Evolutionary conservation across 768 basidiomycete genomes (phyloP).

Genomic region (Rhizopogon salebrosus): DNA sequence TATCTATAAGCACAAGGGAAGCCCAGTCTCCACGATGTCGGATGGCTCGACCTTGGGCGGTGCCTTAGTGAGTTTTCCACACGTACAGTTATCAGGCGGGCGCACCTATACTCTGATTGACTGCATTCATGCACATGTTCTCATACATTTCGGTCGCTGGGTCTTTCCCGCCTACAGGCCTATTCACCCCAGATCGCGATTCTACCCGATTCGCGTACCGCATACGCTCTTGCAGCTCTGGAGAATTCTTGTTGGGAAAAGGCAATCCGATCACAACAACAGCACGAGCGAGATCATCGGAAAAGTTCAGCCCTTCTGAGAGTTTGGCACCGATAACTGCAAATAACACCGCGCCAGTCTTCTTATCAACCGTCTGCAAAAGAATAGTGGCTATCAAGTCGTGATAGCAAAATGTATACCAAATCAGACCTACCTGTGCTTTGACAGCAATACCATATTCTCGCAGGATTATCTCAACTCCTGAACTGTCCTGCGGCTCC

Average conservation of each 20-base stretch:
- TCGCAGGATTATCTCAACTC: slow-evolving; percentile 70
- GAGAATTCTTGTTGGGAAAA: slow-evolving; percentile 87
- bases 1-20: slow-evolving; percentile 81
- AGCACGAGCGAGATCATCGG: slow-evolving; percentile 77
- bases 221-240: slow-evolving; percentile 89
- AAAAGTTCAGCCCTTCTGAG: slow-evolving; percentile 85
- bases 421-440: neutral
- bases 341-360: slow-evolving; percentile 73
- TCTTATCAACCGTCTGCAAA: slow-evolving; percentile 22
- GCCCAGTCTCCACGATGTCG: slow-evolving; percentile 92
- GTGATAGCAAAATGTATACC: slow-evolving; percentile 7
- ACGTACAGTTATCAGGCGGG: neutral
- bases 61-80: neutral
- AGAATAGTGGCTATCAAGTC: slow-evolving; percentile 5
- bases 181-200: slow-evolving; percentile 33
- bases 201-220: slow-evolving; percentile 72
- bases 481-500: slow-evolving; percentile 70
- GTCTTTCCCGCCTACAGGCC: slow-evolving; percentile 43
- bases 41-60: slow-evolving; percentile 75
- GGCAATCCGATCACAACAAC: slow-evolving; percentile 89
- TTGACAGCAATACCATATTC: slow-evolving; percentile 59
- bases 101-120: slow-evolving; percentile 95
- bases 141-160: slow-evolving; percentile 83
- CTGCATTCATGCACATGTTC: slow-evolving; percentile 89
- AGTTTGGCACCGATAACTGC: slow-evolving; percentile 97